phyloP scores from a whole-genome alignment of 2,329 filamentous ascomycete species.

The Clonostachys byssicola region DNA sequence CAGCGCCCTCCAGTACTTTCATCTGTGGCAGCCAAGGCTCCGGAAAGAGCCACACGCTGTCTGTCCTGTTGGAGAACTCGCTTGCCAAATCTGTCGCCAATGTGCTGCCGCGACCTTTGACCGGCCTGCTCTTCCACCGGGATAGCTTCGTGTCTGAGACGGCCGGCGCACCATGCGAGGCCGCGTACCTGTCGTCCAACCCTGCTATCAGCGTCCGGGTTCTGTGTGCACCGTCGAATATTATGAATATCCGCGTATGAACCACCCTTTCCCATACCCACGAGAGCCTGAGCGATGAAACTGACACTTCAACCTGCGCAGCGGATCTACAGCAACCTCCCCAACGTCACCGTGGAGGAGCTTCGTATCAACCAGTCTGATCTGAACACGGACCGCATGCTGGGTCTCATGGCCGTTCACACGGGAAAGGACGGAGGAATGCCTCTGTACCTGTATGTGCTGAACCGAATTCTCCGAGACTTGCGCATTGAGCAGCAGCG shows the following conservation, averaged over 20 bases:
- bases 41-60: slow-evolving; percentile 59
- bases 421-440: slow-evolving; percentile 35
- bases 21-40: slow-evolving; percentile 62
- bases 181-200: slow-evolving; percentile 46
- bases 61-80: slow-evolving; percentile 53
- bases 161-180: slow-evolving; percentile 52
- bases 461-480: slow-evolving; percentile 51
- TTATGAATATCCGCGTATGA: slow-evolving; percentile 27
- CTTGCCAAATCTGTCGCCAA: slow-evolving; percentile 40
- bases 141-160: slow-evolving; percentile 47
- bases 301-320: slow-evolving; percentile 7
- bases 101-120: slow-evolving; percentile 44
- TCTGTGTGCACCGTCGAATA: slow-evolving; percentile 50
- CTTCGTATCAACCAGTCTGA: slow-evolving; percentile 45
- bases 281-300: neutral
- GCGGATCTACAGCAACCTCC: slow-evolving; percentile 33
- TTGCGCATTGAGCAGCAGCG: slow-evolving; percentile 43
- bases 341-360: slow-evolving; percentile 40
- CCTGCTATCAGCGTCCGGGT: slow-evolving; percentile 41
- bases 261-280: neutral
- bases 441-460: slow-evolving; percentile 55
- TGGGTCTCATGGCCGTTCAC: slow-evolving; percentile 54
- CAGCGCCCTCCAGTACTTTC: slow-evolving; percentile 52
- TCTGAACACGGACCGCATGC: slow-evolving; percentile 54
- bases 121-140: slow-evolving; percentile 63